phyloP scores from a whole-genome alignment of 331 rosid genomes.

The Acacia pycnantha region DNA sequence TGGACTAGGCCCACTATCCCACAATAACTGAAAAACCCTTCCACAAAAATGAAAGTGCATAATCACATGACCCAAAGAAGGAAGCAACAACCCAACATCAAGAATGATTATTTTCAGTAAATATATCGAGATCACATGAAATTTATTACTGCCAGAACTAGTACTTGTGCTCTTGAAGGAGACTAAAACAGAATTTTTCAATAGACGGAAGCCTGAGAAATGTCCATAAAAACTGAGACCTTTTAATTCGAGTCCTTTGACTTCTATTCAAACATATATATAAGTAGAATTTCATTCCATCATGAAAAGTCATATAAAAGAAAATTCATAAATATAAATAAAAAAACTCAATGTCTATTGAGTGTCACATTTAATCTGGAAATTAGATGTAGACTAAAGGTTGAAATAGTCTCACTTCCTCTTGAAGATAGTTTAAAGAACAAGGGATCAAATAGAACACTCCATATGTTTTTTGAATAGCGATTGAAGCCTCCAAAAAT shows the following conservation, averaged over 20 bases:
- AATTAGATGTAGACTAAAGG: conserved; percentile 10
- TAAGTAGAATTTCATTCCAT: neutral
- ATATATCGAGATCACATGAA: neutral
- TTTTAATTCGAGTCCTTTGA: conserved; percentile 13
- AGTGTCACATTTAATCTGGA: neutral
- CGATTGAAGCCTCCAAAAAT: too few species aligned
- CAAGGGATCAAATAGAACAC: neutral
- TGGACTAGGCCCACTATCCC: conserved; percentile 10
- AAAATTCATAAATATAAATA: neutral
- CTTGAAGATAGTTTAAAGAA: conserved; percentile 23
- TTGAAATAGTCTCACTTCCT: conserved; percentile 20
- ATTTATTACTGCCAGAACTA: neutral
- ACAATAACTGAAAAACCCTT: neutral
- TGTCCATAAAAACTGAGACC: conserved; percentile 3
- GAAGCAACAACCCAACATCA: neutral
- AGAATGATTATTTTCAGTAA: neutral
- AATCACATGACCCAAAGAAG: neutral
- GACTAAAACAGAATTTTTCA: neutral
- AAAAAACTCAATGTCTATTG: neutral
- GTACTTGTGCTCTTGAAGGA: neutral
- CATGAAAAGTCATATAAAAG: conserved; percentile 13
- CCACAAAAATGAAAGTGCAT: neutral
- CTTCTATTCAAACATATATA: neutral
- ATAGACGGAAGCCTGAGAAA: neutral
- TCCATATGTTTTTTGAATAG: neutral